A percentile compares a stretch with the other conserved stretches of the same genome.
phyloP scores from a whole-genome alignment of 139 green algal species.

The Coelastrella sp. region DNA sequence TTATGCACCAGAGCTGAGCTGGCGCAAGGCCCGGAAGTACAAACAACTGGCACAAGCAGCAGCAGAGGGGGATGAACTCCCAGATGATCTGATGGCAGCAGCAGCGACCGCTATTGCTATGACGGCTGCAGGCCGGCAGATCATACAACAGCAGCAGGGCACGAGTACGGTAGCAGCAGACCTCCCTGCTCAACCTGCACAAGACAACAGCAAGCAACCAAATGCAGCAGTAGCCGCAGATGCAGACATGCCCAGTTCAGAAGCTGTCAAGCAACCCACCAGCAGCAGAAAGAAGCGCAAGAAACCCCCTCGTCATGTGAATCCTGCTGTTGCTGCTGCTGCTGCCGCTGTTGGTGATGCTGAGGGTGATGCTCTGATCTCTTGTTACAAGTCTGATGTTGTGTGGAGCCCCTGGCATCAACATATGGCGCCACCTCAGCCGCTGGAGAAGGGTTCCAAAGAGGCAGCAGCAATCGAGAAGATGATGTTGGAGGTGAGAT shows the following conservation, averaged over 20 bases:
- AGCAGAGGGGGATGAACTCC: neutral
- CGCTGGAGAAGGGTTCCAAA: neutral
- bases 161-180: neutral
- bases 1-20: neutral
- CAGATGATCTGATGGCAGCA: neutral
- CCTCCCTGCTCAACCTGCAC: neutral
- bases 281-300: neutral
- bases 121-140: neutral
- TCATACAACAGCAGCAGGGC: constrained; percentile 6
- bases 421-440: neutral
- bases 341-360: neutral
- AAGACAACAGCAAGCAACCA: too few species aligned
- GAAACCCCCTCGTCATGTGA: neutral
- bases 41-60: neutral
- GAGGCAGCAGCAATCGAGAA: neutral
- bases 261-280: neutral
- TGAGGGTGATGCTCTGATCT: neutral
- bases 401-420: constrained; percentile 24
- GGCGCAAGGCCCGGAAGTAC: constrained; percentile 7
- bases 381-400: neutral
- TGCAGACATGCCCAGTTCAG: neutral
- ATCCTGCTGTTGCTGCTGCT: constrained; percentile 16
- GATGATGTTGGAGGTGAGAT: constrained; percentile 28
- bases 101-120: neutral
- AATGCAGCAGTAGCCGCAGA: neutral